Conservation (phyloP, 495 filamentous ascomycete species). For the Neurospora tetrasperma region DNA sequence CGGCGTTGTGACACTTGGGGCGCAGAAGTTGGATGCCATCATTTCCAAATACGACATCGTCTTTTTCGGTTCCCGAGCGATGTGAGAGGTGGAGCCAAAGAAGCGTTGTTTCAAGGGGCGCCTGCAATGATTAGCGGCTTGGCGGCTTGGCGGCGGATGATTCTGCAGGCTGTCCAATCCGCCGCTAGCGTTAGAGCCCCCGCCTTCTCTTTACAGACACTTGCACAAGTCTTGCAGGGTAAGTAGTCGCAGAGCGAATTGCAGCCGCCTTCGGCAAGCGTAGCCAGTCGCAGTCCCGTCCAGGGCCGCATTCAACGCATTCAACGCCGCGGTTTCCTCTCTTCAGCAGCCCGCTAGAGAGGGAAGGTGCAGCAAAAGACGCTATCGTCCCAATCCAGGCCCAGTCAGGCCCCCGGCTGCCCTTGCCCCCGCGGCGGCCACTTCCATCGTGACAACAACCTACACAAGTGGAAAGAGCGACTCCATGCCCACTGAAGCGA, state of each 20-base stretch:
- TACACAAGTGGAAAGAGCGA: not conserved
- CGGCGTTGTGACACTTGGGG: not conserved
- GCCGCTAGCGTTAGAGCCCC: slow-evolving; percentile 3
- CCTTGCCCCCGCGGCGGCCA: not conserved
- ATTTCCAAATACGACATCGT: not conserved
- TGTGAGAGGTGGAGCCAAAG: slow-evolving; percentile 7
- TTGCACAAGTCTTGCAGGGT: not conserved
- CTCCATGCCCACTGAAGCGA: not conserved
- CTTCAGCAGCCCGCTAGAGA: not conserved
- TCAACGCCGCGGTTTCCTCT: not conserved
- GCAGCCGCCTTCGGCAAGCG: not conserved
- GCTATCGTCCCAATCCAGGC: not conserved
- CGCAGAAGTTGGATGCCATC: not conserved
- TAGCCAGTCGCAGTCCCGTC: not conserved
- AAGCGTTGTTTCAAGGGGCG: slow-evolving; percentile 15
- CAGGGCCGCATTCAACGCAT: not conserved
- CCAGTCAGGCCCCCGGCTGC: not conserved
- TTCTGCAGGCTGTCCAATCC: slow-evolving; percentile 13
- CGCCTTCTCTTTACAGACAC: not conserved
- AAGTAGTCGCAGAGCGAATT: not conserved
- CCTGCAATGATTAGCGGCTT: slow-evolving; percentile 12
- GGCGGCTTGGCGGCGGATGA: slow-evolving; percentile 11
- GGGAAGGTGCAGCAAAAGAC: not conserved
- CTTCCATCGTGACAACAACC: not conserved
- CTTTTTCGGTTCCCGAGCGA: not conserved